Conservation (phyloP, 768 basidiomycete genomes). For the Termitomyces sp. region DNA sequence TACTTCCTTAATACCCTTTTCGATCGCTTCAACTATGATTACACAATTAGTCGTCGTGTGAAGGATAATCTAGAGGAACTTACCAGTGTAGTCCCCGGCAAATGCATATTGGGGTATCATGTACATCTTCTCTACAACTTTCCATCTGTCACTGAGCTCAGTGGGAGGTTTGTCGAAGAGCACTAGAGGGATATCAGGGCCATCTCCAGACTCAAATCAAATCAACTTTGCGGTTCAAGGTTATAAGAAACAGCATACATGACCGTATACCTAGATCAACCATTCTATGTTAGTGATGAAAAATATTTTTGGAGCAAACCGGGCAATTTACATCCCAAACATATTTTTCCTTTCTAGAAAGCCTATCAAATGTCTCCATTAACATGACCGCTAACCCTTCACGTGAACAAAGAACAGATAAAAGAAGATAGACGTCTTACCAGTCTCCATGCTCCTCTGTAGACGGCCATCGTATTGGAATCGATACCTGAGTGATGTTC, state of each 20-base stretch:
- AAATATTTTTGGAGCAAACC: neutral
- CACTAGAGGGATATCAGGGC: slow-evolving; percentile 48
- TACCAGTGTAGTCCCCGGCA: slow-evolving; percentile 61
- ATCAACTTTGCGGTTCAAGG: neutral
- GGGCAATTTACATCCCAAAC: slow-evolving; percentile 61
- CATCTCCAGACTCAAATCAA: slow-evolving; percentile 53
- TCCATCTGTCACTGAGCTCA: slow-evolving; percentile 58
- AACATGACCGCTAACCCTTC: slow-evolving; percentile 55
- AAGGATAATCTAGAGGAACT: slow-evolving; percentile 3
- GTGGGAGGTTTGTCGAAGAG: slow-evolving; percentile 41
- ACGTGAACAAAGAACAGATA: neutral
- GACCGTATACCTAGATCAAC: slow-evolving; percentile 48
- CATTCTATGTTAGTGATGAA: neutral
- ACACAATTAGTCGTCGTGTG: slow-evolving; percentile 2
- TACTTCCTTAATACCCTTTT: slow-evolving; percentile 56
- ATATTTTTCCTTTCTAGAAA: slow-evolving; percentile 64
- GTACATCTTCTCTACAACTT: slow-evolving; percentile 63
- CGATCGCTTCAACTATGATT: slow-evolving; percentile 53
- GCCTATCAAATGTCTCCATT: slow-evolving; percentile 63
- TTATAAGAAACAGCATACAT: slow-evolving; percentile 34
- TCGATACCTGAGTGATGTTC: slow-evolving; percentile 44
- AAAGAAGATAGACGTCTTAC: slow-evolving; percentile 23
- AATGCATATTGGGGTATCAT: slow-evolving; percentile 66
- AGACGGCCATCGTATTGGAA: slow-evolving; percentile 70
- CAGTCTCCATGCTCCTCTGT: slow-evolving; percentile 59